Evolutionary conservation across 75 land plant genomes (phyloP).

Genomic region (Pinus albicaulis): DNA sequence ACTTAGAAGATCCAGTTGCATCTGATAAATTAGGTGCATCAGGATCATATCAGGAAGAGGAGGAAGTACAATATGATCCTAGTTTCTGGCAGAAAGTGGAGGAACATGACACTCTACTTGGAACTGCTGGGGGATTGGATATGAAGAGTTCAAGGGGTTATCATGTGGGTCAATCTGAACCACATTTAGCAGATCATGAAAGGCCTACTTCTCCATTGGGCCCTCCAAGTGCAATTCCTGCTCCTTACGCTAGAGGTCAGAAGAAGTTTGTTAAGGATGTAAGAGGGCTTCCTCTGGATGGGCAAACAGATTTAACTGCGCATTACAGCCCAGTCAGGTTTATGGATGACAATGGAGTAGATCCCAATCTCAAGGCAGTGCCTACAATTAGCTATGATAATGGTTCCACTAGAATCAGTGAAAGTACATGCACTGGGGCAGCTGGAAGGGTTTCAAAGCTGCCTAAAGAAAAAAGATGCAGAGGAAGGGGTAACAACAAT

Average conservation of each 20-base stretch:
- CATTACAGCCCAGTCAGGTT: not conserved
- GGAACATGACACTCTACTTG: not conserved
- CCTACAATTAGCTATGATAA: not conserved
- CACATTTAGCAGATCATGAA: not conserved
- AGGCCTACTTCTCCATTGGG: conserved; percentile 3
- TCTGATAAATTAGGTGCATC: conserved; percentile 18
- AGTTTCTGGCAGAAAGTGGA: conserved; percentile 53
- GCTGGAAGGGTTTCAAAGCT: conserved; percentile 37
- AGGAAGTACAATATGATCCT: conserved; percentile 15
- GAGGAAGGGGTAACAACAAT: conserved; percentile 27
- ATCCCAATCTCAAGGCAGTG: not conserved
- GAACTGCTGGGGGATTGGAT: conserved; percentile 24
- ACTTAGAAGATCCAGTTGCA: conserved; percentile 31
- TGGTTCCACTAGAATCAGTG: conserved; percentile 42
- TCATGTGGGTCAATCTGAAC: conserved; percentile 21
- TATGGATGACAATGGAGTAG: conserved; percentile 2
- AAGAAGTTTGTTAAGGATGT: conserved; percentile 38
- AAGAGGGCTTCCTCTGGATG: conserved; percentile 21
- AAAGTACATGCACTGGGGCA: conserved; percentile 56
- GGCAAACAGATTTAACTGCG: not conserved
- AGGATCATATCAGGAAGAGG: conserved; percentile 25
- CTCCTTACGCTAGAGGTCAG: conserved; percentile 15
- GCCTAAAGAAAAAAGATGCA: conserved; percentile 42
- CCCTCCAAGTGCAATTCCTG: conserved; percentile 6
- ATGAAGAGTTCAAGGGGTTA: conserved; percentile 25